Conservation (phyloP, 192 early-diverging fungal genomes). For the Gamsiella multidivaricata region DNA sequence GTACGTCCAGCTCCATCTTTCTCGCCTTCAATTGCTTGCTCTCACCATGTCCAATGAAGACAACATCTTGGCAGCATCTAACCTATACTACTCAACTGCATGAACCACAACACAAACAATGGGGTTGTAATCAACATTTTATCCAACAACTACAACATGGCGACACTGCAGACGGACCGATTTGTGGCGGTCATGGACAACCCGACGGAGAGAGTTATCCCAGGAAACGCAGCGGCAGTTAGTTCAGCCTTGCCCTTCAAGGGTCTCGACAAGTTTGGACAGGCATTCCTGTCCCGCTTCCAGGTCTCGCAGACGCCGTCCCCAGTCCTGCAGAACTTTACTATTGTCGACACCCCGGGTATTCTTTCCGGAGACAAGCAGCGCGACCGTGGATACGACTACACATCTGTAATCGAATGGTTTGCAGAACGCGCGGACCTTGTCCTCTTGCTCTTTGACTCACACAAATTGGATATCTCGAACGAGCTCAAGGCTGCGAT, state of each 20-base stretch:
- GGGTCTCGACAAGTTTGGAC: conserved; percentile 79
- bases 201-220: conserved; percentile 77
- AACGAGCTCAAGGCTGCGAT: conserved; percentile 87
- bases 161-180: conserved; percentile 71
- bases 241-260: conserved; percentile 80
- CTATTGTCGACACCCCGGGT: conserved; percentile 87
- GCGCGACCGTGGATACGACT: conserved; percentile 82
- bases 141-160: too few relatives aligned
- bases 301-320: conserved; percentile 84
- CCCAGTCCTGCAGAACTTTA: conserved; percentile 80
- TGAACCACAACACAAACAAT: too few relatives aligned
- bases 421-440: conserved; percentile 87
- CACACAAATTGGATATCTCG: conserved; percentile 86
- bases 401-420: conserved; percentile 82
- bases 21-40: neutral
- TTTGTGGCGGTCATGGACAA: conserved; percentile 87
- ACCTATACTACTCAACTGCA: too few relatives aligned
- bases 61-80: too few relatives aligned
- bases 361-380: conserved; percentile 87
- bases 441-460: conserved; percentile 85
- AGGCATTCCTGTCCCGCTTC: conserved; percentile 82
- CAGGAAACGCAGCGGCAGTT: conserved; percentile 85
- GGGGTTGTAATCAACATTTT: too few relatives aligned
- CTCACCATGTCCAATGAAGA: too few relatives aligned
- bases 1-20: too few relatives aligned